phyloP scores from a whole-genome alignment of 1,284 basidiomycete species.

The Trametes pubescens region DNA sequence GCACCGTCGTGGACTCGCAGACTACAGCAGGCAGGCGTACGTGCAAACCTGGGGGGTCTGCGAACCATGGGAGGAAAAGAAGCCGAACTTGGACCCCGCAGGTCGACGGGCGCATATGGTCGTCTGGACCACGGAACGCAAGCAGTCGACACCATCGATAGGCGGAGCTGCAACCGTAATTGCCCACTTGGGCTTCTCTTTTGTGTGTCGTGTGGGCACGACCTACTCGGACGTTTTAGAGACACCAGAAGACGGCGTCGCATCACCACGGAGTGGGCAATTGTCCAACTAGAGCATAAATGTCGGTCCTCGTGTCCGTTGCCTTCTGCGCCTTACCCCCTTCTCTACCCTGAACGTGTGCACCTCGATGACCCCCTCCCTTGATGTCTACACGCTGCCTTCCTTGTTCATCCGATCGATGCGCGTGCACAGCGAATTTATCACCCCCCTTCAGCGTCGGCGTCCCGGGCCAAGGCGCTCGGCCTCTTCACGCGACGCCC shows the following conservation, averaged over 20 bases:
- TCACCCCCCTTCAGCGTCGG: too few species aligned
- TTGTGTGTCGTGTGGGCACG: conserved; percentile 1
- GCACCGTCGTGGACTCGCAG: not conserved
- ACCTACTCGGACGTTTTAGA: not conserved
- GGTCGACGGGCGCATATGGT: not conserved
- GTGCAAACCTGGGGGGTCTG: not conserved
- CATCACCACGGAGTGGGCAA: not conserved
- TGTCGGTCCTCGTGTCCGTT: not conserved
- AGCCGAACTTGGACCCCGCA: not conserved
- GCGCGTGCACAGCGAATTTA: too few species aligned
- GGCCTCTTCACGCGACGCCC: too few species aligned
- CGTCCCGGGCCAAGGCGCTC: too few species aligned
- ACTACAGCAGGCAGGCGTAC: not conserved
- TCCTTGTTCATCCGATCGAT: not conserved
- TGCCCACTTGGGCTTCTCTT: not conserved
- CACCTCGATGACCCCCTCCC: not conserved
- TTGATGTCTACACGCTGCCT: not conserved
- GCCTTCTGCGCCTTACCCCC: not conserved
- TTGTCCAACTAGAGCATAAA: conserved; percentile 5
- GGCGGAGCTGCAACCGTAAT: conserved; percentile 12
- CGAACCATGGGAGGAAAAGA: not conserved
- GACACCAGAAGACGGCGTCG: not conserved
- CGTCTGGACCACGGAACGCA: not conserved
- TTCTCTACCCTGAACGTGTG: conserved; percentile 6
- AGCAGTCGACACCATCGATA: conserved; percentile 1